phyloP scores from a whole-genome alignment of 768 basidiomycete genomes.

The Pluteus cervinus region DNA sequence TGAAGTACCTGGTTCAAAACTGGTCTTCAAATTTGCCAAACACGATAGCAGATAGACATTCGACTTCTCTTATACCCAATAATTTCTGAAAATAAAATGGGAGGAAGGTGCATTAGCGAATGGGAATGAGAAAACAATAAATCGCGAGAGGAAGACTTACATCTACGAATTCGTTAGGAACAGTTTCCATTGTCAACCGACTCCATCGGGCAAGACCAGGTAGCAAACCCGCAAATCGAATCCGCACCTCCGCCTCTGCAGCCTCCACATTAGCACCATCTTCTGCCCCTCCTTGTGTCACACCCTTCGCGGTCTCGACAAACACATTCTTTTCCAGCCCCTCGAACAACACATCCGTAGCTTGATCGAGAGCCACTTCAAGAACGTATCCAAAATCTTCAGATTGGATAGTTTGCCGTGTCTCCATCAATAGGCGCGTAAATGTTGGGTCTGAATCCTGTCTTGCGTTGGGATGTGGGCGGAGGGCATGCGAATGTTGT shows the following conservation, averaged over 20 bases:
- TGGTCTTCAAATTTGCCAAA: slow-evolving; percentile 64
- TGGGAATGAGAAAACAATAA: slow-evolving; percentile 2
- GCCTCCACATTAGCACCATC: slow-evolving; percentile 7
- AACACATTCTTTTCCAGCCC: slow-evolving; percentile 66
- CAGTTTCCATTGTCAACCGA: slow-evolving; percentile 53
- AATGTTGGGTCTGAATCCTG: slow-evolving; percentile 45
- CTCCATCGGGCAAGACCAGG: slow-evolving; percentile 81
- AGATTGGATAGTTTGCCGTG: slow-evolving; percentile 53
- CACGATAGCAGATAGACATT: slow-evolving; percentile 65
- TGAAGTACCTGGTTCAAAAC: no score
- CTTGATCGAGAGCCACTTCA: slow-evolving; percentile 65
- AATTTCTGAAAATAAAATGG: slow-evolving; percentile 39
- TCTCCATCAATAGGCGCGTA: slow-evolving; percentile 60
- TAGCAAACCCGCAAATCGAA: slow-evolving; percentile 73
- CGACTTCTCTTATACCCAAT: slow-evolving; percentile 55
- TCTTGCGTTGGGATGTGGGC: slow-evolving; percentile 18
- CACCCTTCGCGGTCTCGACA: slow-evolving; percentile 12
- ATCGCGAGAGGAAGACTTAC: slow-evolving; percentile 37
- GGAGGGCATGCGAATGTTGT: slow-evolving; percentile 10
- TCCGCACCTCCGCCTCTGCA: slow-evolving; percentile 36
- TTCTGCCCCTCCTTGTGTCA: slow-evolving; percentile 13
- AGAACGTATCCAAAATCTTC: slow-evolving; percentile 69
- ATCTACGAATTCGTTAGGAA: slow-evolving; percentile 80
- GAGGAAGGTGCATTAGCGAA: neutral
- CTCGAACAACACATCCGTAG: slow-evolving; percentile 56